phyloP scores from a whole-genome alignment of 768 basidiomycete genomes.

The Boletus rufocinnamomeus region DNA sequence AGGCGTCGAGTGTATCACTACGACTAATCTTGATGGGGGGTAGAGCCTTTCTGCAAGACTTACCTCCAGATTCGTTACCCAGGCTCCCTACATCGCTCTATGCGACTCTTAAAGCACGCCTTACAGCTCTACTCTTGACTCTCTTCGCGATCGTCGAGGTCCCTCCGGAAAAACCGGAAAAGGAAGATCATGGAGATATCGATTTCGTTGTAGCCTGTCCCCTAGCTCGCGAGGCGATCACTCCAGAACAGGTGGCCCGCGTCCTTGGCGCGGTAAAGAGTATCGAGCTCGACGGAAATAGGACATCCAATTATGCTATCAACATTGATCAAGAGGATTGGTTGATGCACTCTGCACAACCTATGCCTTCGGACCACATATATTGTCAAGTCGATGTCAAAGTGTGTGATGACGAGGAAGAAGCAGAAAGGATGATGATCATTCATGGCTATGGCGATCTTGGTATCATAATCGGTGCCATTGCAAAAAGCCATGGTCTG shows the following conservation, averaged over 20 bases:
- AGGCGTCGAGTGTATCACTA: background rate
- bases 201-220: constrained; percentile 66
- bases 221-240: constrained; percentile 21
- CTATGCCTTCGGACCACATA: constrained; percentile 12
- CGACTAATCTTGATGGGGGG: constrained; percentile 56
- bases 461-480: constrained; percentile 65
- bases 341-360: constrained; percentile 12
- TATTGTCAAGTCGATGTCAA: constrained; percentile 63
- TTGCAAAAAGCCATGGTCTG: constrained; percentile 54
- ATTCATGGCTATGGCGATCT: constrained; percentile 71
- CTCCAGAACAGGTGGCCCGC: constrained; percentile 39
- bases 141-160: constrained; percentile 55
- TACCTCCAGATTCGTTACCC: constrained; percentile 53
- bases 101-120: constrained; percentile 46
- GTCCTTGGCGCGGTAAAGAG: constrained; percentile 51
- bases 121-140: constrained; percentile 42
- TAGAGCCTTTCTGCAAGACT: constrained; percentile 56
- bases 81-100: constrained; percentile 63
- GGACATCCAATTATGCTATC: constrained; percentile 67
- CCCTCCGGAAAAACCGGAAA: constrained; percentile 66
- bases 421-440: constrained; percentile 53
- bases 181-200: constrained; percentile 66
- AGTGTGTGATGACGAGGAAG: constrained; percentile 51
- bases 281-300: constrained; percentile 50
- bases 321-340: constrained; percentile 45